A percentile compares a stretch with the other conserved stretches of the same genome.
phyloP scores from a whole-genome alignment of 2,329 filamentous ascomycete species.

The Trichoderma sp. region DNA sequence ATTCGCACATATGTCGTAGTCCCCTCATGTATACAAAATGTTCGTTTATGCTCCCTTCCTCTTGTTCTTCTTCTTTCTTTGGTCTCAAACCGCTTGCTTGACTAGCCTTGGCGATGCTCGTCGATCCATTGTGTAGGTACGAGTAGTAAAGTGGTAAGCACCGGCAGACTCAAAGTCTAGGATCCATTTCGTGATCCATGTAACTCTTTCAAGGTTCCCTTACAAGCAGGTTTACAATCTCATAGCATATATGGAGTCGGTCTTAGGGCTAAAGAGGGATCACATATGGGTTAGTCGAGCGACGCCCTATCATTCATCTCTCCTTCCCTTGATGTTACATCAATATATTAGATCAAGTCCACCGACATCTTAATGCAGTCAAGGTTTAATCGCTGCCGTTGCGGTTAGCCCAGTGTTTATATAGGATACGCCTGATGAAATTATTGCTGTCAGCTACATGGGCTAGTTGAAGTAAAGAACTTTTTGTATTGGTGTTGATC shows the following conservation, averaged over 20 bases:
- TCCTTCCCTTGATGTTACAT: not conserved
- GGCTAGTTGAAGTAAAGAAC: not conserved
- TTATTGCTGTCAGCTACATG: not conserved
- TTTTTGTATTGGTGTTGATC: not conserved
- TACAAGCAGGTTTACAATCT: not conserved
- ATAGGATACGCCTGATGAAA: not conserved
- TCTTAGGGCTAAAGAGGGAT: not conserved
- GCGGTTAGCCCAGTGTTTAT: not conserved
- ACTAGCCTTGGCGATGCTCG: not conserved
- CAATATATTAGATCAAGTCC: not conserved
- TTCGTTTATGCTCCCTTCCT: no score
- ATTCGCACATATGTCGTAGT: no score
- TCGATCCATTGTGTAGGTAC: not conserved
- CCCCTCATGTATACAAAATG: no score
- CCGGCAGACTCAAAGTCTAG: not conserved
- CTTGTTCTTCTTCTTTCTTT: no score
- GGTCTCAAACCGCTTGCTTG: not conserved
- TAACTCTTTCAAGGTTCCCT: not conserved
- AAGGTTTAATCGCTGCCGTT: not conserved
- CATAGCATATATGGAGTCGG: not conserved
- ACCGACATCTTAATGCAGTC: not conserved
- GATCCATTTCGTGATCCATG: not conserved
- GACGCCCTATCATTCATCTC: not conserved
- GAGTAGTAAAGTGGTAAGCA: not conserved
- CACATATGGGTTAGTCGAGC: not conserved